Percentiles rank a stretch among this genome's conserved stretches.
Evolutionary conservation across 352 stramenopile species (phyloP).

Genomic region (Phytophthora podocarpi): DNA sequence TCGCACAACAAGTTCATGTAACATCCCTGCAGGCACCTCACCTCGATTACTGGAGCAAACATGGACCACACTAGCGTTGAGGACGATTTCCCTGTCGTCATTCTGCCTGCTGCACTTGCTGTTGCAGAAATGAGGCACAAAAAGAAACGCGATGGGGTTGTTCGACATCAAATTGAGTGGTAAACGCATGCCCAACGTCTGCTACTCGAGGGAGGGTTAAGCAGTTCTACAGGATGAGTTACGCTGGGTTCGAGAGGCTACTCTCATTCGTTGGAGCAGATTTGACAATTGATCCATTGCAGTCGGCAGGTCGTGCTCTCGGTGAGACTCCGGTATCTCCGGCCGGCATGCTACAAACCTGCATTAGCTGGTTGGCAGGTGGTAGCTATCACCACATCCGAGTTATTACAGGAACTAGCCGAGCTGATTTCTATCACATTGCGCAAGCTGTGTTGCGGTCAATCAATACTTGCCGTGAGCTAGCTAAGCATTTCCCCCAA

Average conservation of each 20-base stretch:
- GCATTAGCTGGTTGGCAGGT: constrained; percentile 6
- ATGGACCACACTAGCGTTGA: no score
- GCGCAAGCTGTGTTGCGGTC: background rate
- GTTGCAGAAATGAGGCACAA: no score
- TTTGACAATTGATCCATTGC: background rate
- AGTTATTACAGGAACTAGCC: constrained; percentile 3
- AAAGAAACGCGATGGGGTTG: no score
- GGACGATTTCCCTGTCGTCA: no score
- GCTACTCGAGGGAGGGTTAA: no score
- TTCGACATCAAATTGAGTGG: no score
- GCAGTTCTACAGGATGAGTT: no score
- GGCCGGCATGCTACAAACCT: constrained; percentile 8
- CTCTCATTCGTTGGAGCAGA: background rate
- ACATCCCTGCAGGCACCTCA: no score
- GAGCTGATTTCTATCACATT: constrained; percentile 4
- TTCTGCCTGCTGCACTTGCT: no score
- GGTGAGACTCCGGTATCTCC: constrained; percentile 3
- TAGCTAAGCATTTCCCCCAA: background rate
- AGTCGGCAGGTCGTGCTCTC: constrained; percentile 1
- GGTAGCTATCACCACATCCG: constrained; percentile 17
- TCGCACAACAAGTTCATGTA: no score
- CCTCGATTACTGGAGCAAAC: no score
- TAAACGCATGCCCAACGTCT: no score
- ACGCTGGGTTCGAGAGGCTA: background rate
- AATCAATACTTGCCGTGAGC: background rate